phyloP scores from a whole-genome alignment of 139 green algal species.

The Gonium pectorale region DNA sequence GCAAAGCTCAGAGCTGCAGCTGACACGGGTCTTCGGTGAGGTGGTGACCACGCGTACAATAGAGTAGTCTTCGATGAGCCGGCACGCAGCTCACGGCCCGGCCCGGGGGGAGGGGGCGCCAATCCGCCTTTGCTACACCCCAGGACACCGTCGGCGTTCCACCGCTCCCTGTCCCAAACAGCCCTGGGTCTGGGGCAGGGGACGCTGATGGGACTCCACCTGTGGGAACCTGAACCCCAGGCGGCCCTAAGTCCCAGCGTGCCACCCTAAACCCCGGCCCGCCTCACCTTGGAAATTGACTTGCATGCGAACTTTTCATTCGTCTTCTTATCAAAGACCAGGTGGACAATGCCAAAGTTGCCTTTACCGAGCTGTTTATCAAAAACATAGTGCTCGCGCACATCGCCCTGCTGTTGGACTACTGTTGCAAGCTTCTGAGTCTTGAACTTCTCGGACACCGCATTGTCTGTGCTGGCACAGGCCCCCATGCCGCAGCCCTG shows the following conservation, averaged over 20 bases:
- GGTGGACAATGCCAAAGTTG: conserved; percentile 76
- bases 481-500: conserved; percentile 3
- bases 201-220: no score
- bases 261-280: background rate
- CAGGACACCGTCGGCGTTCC: no score
- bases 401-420: conserved; percentile 38
- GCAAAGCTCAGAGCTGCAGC: no score
- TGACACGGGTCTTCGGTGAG: no score
- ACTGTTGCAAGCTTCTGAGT: conserved; percentile 11
- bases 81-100: no score
- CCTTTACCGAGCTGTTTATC: conserved; percentile 75
- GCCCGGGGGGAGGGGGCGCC: no score
- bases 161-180: no score
- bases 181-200: no score
- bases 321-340: conserved; percentile 71
- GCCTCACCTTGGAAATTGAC: conserved; percentile 72
- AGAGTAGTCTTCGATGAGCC: no score
- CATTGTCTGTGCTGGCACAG: background rate
- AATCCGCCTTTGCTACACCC: no score
- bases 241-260: background rate
- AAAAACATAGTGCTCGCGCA: conserved; percentile 63
- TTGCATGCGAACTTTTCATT: conserved; percentile 86
- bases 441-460: conserved; percentile 26
- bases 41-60: no score
- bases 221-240: no score